Base-by-base conservation (phyloP, 805 yeast genomes). In the Hanseniaspora occidentalis region DNA sequence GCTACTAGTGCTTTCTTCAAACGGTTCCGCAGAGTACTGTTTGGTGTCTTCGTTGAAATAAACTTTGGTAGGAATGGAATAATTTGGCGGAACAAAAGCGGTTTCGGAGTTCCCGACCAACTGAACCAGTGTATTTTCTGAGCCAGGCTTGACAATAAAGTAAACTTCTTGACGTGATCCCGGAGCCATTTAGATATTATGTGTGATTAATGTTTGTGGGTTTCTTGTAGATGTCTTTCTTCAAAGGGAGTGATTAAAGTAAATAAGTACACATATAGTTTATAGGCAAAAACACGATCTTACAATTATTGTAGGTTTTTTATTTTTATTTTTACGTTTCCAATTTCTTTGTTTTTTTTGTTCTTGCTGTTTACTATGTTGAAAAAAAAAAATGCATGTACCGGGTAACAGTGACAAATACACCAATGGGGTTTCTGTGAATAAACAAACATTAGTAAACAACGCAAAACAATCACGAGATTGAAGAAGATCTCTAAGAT, bases 41-140 rank as follows among this genome's bases (percentile, higher is more conserved):
- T 56, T 51, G 9, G 64, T 53, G n/a, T 40, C 42, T 5, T 41
- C 42, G 46, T 69, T 66, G 39, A 62, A 65, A 56, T 73, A 82
- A 7, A 89, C 94, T 29, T 67, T 66, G 0, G 95, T 77, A n/a
- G 95, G 94, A 22, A 86, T 66, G 42, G 75, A 74, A 47, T 71
- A 73, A 20, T 77, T 72, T 1, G 96, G 94, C 2, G 92, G 84
- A 7, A 81, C 62, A 45, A 84, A 68, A 1, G 82, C 66, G 11
- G 11, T 18, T 1, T 54, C 50, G 31, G 56, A 61, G 49, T 81
- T 94, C 21, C 70, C 66, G 14, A 33, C 23, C 55, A 83, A 77
- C 48, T 81, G 82, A 22, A 84, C 83, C 40, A 79, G 64, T 0
- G 96, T 84, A 40, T 70, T 63, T 40, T 64, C 66, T 2, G 94